Evolutionary conservation across 345 rosid genomes (phyloP), one percentile per base, ranked within the genome.

Genomic region (thale cress (Arabidopsis thaliana)): DNA sequence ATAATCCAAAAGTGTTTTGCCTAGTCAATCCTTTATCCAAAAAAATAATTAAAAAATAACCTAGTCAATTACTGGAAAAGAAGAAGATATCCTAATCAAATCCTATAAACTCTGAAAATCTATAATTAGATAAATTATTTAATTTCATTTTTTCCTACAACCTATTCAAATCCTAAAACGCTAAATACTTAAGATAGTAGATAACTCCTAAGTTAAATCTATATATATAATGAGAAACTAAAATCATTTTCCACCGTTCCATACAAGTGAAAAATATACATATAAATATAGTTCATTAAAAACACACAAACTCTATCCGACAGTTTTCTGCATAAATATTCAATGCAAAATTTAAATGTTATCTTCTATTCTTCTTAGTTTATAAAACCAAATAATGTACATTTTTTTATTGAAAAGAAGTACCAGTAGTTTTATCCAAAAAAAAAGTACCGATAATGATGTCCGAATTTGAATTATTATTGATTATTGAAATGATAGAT

Each of bases 1-100:
- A 22, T 45, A 32, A 20, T 22, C 65, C 22, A 30, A 33, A 30
- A 33, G 13, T 9, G 9, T 48, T 49, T 44, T 5, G 7, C 51
- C 22, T 20, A 48, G 24, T 48, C 11, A 48, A 48, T 16, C 24
- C 52, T 8, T 48, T 48, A 20, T 20, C 24, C 25, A 48, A 48
- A 48, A 16, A 20, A 20, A 44, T 16, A 16, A 16, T 16, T 16
- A 0, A 7, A 48, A 14, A 51, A 55, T 22, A 49, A 65, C 63
- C 23, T 50, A 61, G 51, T 60, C 41, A 72, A 50, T 28, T 14
- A 38, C 33, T 60, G 49, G 6, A 24, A n/a, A 64, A 37, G 51
- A 62, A 41, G 44, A 65, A 20, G 58, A 23, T 52, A 49, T 34
- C 23, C 13, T 22, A 23, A 32, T 22, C 22, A 37, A 2, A 37